These are phyloP conservation scores for Hericium alpestre DNA, from an alignment of 768 basidiomycete species.

Conservation along the genomic window DNA sequence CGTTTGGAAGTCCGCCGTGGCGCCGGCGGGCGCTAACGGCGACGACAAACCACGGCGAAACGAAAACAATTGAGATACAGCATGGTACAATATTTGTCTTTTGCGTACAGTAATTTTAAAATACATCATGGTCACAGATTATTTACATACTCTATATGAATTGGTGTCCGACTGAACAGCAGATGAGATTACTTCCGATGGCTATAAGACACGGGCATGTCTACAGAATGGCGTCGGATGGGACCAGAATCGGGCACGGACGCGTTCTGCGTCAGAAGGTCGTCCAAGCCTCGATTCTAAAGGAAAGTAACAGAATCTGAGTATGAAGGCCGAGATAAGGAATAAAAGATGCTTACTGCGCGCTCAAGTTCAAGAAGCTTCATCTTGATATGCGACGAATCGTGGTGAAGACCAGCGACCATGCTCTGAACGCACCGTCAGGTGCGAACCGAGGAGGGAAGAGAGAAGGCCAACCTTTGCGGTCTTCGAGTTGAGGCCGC, in stretches of 20 bases:
- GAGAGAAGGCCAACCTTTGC: slow-evolving; percentile 42
- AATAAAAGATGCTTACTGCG: slow-evolving; percentile 34
- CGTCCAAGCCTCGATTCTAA: slow-evolving; percentile 10
- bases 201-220: not conserved
- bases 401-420: slow-evolving; percentile 61
- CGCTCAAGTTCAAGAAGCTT: slow-evolving; percentile 62
- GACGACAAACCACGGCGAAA: too few species aligned
- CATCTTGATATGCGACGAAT: slow-evolving; percentile 45
- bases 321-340: not conserved
- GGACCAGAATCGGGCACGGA: not conserved
- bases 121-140: too few species aligned
- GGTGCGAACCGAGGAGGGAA: not conserved
- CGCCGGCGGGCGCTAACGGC: not conserved
- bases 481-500: slow-evolving; percentile 65
- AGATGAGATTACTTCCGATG: not conserved
- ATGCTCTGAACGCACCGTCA: slow-evolving; percentile 40
- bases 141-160: too few species aligned
- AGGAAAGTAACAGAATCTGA: too few species aligned
- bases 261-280: not conserved
- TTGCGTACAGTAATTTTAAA: too few species aligned
- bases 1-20: not conserved
- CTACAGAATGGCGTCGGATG: not conserved
- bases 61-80: too few species aligned
- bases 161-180: too few species aligned
- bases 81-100: too few species aligned